These are phyloP conservation scores for Mycena leptocephala DNA, from an alignment of 768 basidiomycete genomes.

Conservation along the genomic window DNA sequence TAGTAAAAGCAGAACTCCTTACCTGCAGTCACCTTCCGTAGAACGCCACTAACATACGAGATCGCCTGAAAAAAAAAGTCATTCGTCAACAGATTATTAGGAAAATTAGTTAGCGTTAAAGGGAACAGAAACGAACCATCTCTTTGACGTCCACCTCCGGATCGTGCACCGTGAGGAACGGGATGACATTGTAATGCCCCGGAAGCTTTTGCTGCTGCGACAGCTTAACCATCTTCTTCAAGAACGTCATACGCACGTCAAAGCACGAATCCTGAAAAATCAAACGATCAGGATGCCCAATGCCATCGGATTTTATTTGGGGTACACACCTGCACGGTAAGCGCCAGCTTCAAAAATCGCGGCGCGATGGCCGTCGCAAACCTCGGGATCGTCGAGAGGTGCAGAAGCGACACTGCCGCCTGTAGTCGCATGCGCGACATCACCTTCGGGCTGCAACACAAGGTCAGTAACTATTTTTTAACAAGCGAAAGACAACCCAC, in stretches of 20 bases:
- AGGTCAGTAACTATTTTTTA: background rate
- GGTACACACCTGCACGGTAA: slow-evolving; percentile 80
- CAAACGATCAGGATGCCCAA: background rate
- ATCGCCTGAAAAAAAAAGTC: slow-evolving; percentile 59
- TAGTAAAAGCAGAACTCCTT: background rate
- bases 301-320: background rate
- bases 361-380: slow-evolving; percentile 73
- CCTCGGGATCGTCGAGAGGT: slow-evolving; percentile 73
- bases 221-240: slow-evolving; percentile 80
- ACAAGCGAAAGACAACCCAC: slow-evolving; percentile 57
- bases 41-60: slow-evolving; percentile 68
- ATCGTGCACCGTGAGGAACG: slow-evolving; percentile 93
- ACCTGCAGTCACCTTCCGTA: slow-evolving; percentile 66
- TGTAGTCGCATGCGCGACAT: slow-evolving; percentile 88
- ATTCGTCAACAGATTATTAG: slow-evolving; percentile 13
- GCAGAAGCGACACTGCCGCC: slow-evolving; percentile 86
- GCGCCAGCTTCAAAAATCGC: slow-evolving; percentile 79
- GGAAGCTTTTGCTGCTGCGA: slow-evolving; percentile 78
- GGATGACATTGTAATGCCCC: slow-evolving; percentile 84
- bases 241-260: slow-evolving; percentile 85
- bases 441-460: slow-evolving; percentile 65
- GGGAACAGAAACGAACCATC: slow-evolving; percentile 61
- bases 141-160: slow-evolving; percentile 87
- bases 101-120: background rate
- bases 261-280: slow-evolving; percentile 85